phyloP scores from a whole-genome alignment of 2,329 filamentous ascomycete species.

The Botrytis fragariae region DNA sequence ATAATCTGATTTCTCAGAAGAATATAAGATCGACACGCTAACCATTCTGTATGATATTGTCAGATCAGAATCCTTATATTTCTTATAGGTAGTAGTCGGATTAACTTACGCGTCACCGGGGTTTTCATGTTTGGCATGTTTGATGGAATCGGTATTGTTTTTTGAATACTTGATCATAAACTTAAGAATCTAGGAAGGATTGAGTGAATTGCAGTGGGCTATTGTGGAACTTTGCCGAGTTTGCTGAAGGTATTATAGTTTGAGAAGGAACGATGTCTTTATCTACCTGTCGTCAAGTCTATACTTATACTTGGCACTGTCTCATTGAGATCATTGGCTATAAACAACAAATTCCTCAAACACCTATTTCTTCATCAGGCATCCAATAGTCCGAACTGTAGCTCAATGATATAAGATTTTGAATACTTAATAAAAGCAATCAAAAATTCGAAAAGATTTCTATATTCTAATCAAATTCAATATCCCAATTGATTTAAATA shows the following conservation, averaged over 20 bases:
- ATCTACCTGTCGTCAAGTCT: not conserved
- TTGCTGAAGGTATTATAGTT: not conserved
- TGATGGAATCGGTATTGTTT: not conserved
- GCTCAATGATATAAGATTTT: no score
- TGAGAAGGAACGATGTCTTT: not conserved
- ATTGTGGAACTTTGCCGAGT: not conserved
- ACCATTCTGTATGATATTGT: slow-evolving; percentile 22
- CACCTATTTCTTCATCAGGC: not conserved
- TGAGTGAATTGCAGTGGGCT: slow-evolving; percentile 4
- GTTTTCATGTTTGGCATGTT: slow-evolving; percentile 14
- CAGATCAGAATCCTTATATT: not conserved
- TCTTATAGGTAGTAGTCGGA: no score
- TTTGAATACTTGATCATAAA: not conserved
- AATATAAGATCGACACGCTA: slow-evolving; percentile 30
- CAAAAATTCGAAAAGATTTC: no score
- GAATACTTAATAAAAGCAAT: no score
- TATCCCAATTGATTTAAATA: no score
- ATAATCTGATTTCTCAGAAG: slow-evolving; percentile 14
- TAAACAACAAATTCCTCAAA: not conserved
- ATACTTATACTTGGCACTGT: no score
- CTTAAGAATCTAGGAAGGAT: not conserved
- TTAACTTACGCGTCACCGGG: slow-evolving; percentile 18
- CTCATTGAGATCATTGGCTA: not conserved
- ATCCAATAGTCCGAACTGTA: no score
- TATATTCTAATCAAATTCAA: no score